Percentiles rank a stretch among this genome's conserved stretches.
Evolutionary conservation across 352 stramenopile species (phyloP).

Genomic region (Proteromonas lacertae): DNA sequence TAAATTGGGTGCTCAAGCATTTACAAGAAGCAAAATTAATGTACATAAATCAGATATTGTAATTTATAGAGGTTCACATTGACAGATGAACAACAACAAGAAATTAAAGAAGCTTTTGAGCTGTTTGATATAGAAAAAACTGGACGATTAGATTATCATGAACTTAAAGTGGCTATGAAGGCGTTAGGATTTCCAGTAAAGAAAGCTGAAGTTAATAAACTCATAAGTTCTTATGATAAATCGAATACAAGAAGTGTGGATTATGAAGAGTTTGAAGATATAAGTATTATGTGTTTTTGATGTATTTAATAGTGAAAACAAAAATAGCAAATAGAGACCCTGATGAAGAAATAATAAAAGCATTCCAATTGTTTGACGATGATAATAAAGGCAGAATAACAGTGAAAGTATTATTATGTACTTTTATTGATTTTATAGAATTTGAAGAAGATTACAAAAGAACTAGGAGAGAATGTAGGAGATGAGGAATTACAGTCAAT

Average conservation of each 20-base stretch:
- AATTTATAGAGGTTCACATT: no score
- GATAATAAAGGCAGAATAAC: constrained; percentile 43
- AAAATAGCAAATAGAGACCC: constrained; percentile 36
- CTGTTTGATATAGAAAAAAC: constrained; percentile 60
- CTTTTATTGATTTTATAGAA: constrained; percentile 32
- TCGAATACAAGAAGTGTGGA: constrained; percentile 33
- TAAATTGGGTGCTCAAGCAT: no score
- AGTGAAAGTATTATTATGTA: no score
- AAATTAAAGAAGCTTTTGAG: constrained; percentile 56
- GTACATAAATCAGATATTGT: no score
- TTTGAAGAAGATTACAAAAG: constrained; percentile 49
- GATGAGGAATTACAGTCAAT: constrained; percentile 58
- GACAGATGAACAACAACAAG: constrained; percentile 11
- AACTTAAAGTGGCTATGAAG: constrained; percentile 54
- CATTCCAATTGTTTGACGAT: constrained; percentile 69
- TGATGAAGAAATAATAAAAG: constrained; percentile 55
- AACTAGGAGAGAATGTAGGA: constrained; percentile 54
- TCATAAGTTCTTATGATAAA: constrained; percentile 50
- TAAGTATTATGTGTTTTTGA: constrained; percentile 14
- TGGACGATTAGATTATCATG: constrained; percentile 50
- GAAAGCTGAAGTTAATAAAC: constrained; percentile 38
- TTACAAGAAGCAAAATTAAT: no score
- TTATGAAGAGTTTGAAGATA: constrained; percentile 52
- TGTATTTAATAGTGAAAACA: constrained; percentile 5
- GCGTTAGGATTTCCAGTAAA: constrained; percentile 54